phyloP scores from a whole-genome alignment of 805 yeast genomes.

The Candida insectalens region DNA sequence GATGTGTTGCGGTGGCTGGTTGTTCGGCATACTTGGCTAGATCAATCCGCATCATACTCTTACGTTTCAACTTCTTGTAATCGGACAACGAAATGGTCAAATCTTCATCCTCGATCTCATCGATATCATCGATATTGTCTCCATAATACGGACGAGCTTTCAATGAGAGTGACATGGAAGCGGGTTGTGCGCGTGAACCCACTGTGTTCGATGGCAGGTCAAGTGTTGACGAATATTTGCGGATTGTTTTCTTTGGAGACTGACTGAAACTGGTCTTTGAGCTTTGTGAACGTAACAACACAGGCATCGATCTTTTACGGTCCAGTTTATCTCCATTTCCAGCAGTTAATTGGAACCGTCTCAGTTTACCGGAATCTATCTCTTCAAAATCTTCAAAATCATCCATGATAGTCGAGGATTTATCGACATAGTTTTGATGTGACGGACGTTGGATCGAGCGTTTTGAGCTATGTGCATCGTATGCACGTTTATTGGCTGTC shows the following conservation, averaged over 20 bases:
- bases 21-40: conserved; percentile 19
- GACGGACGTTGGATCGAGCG: too few species aligned
- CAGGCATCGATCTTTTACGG: conserved; percentile 20
- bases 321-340: conserved; percentile 4
- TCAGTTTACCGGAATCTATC: conserved; percentile 13
- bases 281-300: conserved; percentile 7
- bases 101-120: conserved; percentile 17
- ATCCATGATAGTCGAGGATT: conserved; percentile 15
- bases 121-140: conserved; percentile 16
- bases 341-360: conserved; percentile 11
- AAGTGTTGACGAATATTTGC: conserved; percentile 21
- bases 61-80: conserved; percentile 16
- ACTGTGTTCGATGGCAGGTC: conserved; percentile 13
- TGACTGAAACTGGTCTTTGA: conserved; percentile 5
- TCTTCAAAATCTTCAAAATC: conserved; percentile 20
- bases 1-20: conserved; percentile 4
- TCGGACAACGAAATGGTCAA: conserved; percentile 20
- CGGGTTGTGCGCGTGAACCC: conserved; percentile 1
- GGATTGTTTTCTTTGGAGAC: conserved; percentile 14
- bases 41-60: conserved; percentile 16
- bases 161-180: conserved; percentile 1
- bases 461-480: too few species aligned
- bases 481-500: too few species aligned
- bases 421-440: conserved; percentile 10
- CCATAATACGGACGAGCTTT: conserved; percentile 4